Percentiles rank a stretch among this genome's conserved stretches.
Evolutionary conservation across 2,329 filamentous ascomycete species (phyloP).

Genomic region (Alternaria arborescens): DNA sequence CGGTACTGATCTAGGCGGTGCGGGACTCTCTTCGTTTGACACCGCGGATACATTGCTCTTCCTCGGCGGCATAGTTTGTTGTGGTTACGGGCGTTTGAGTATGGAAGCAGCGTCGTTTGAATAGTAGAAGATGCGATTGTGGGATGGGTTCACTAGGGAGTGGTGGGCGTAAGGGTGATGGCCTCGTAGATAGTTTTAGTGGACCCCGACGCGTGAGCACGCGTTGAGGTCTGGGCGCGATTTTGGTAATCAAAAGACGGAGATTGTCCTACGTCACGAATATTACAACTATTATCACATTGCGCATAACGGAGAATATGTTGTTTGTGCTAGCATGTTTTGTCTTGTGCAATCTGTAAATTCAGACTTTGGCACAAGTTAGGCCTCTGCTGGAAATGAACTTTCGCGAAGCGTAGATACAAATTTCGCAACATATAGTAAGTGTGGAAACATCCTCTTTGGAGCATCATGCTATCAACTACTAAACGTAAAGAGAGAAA

Average conservation of each 20-base stretch:
- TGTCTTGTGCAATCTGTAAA: not conserved
- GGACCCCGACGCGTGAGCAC: conserved; percentile 41
- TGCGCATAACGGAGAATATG: too few relatives aligned
- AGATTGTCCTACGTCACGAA: not conserved
- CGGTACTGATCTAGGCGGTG: conserved; percentile 32
- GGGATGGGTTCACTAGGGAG: conserved; percentile 9
- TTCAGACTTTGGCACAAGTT: not conserved
- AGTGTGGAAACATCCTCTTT: not conserved
- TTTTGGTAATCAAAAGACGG: not conserved
- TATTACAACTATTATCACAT: not conserved
- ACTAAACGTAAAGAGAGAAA: not conserved
- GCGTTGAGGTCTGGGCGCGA: conserved; percentile 32
- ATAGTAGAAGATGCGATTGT: conserved; percentile 1
- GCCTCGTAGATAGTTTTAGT: conserved; percentile 23
- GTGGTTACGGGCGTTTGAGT: not conserved
- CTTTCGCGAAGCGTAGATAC: not conserved
- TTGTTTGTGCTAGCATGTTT: too few relatives aligned
- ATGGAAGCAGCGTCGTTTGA: not conserved
- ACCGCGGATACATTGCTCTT: conserved; percentile 57
- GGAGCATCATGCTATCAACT: not conserved
- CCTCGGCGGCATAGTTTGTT: conserved; percentile 55
- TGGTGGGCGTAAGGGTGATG: conserved; percentile 24
- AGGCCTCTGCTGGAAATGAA: not conserved
- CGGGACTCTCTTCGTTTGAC: conserved; percentile 49
- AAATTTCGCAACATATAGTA: not conserved